phyloP scores from a whole-genome alignment of 305 asterid genomes.

The Striga hermonthica region DNA sequence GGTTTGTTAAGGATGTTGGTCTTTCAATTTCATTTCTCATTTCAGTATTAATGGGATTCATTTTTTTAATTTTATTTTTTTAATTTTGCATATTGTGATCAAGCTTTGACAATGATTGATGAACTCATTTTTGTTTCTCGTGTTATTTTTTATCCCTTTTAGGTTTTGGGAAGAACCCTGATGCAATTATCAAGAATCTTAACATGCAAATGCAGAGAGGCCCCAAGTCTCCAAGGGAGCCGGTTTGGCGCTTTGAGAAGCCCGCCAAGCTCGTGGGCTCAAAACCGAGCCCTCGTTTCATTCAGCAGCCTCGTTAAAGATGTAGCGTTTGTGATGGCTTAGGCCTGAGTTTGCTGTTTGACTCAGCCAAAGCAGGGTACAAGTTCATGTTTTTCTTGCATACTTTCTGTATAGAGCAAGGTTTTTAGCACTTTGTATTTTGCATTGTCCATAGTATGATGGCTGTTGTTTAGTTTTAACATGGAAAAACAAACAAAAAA shows the following conservation, averaged over 20 bases:
- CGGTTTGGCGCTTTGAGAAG: constrained; percentile 50
- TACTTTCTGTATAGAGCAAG: no score
- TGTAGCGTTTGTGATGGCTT: background rate
- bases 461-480: no score
- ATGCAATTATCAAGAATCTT: constrained; percentile 44
- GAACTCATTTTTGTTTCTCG: background rate
- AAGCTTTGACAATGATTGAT: background rate
- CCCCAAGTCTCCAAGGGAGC: constrained; percentile 40
- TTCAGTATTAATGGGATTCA: background rate
- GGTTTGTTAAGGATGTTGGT: no score
- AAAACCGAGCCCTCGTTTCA: constrained; percentile 76
- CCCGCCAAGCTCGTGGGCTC: constrained; percentile 63
- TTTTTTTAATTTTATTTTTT: background rate
- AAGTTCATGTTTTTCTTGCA: no score
- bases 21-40: no score
- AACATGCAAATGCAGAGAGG: constrained; percentile 41
- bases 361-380: no score
- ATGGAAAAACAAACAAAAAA: no score
- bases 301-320: constrained; percentile 89
- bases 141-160: background rate
- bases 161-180: constrained; percentile 41
- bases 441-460: no score
- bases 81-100: background rate
- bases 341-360: no score
- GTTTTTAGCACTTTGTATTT: no score